phyloP scores from a whole-genome alignment of 2,329 filamentous ascomycete species.

The Exophiala calicioides region DNA sequence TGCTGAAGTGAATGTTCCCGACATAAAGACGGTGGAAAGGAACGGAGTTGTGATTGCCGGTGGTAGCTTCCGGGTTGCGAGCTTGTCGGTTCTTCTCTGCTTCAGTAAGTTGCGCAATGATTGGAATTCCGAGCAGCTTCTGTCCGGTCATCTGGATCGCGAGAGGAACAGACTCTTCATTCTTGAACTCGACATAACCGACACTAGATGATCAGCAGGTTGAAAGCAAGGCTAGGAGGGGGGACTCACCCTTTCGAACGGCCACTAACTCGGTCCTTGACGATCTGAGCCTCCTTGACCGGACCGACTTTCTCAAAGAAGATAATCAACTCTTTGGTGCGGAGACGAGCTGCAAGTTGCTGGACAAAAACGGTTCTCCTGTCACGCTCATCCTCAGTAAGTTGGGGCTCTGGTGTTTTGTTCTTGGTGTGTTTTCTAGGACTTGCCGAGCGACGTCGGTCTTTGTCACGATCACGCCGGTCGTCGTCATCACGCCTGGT shows the following conservation, averaged over 20 bases:
- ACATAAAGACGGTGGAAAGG: slow-evolving; percentile 98
- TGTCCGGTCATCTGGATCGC: slow-evolving; percentile 98
- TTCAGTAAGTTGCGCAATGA: slow-evolving; percentile 97
- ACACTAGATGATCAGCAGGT: slow-evolving; percentile 65
- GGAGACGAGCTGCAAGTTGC: slow-evolving; percentile 89
- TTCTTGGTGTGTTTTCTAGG: slow-evolving; percentile 41
- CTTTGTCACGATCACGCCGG: slow-evolving; percentile 48
- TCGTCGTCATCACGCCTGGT: slow-evolving; percentile 52
- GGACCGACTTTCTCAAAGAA: slow-evolving; percentile 96
- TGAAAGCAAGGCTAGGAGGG: slow-evolving; percentile 6
- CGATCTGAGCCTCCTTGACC: slow-evolving; percentile 96
- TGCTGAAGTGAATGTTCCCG: slow-evolving; percentile 99
- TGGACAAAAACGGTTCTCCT: slow-evolving; percentile 97
- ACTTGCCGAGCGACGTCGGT: slow-evolving; percentile 47
- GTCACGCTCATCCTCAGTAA: slow-evolving; percentile 94
- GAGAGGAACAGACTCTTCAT: slow-evolving; percentile 88
- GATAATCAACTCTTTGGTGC: slow-evolving; percentile 85
- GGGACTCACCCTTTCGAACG: slow-evolving; percentile 87
- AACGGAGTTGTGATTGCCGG: slow-evolving; percentile 73
- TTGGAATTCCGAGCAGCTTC: slow-evolving; percentile 96
- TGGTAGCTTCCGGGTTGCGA: slow-evolving; percentile 72
- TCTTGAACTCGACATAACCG: slow-evolving; percentile 98
- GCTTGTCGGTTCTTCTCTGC: slow-evolving; percentile 99
- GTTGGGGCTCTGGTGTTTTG: slow-evolving; percentile 65
- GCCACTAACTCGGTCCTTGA: slow-evolving; percentile 94